A percentile compares a stretch with the other conserved stretches of the same genome.
Evolutionary conservation across 2,329 filamentous ascomycete species (phyloP).

Genomic region (Fusarium austroafricanum): DNA sequence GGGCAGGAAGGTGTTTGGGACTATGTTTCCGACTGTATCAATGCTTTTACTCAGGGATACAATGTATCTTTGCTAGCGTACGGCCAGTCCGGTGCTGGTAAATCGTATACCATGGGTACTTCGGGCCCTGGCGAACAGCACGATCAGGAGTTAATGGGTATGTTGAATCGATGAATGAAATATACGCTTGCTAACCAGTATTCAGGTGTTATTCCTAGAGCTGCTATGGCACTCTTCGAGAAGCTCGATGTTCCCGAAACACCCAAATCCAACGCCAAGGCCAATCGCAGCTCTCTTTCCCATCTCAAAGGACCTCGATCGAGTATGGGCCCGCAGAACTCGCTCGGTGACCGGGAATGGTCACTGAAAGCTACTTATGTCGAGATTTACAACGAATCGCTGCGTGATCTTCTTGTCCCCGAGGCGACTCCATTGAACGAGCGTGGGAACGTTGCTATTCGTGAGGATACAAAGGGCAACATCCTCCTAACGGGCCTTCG

Average conservation of each 20-base stretch:
- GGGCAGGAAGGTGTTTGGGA: conserved; percentile 93
- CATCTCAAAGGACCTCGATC: conserved; percentile 83
- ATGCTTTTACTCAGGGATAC: conserved; percentile 93
- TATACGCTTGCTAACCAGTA: conserved; percentile 8
- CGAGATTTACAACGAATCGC: conserved; percentile 97
- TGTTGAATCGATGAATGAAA: conserved; percentile 49
- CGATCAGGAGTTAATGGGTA: conserved; percentile 81
- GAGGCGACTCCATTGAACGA: conserved; percentile 77
- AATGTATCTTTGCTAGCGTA: conserved; percentile 98
- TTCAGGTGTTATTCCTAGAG: conserved; percentile 92
- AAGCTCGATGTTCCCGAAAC: conserved; percentile 78
- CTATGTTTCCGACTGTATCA: conserved; percentile 90
- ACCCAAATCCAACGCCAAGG: conserved; percentile 53
- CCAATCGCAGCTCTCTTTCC: conserved; percentile 75
- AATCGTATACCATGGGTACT: conserved; percentile 99
- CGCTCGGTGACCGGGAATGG: conserved; percentile 81
- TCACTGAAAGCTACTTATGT: conserved; percentile 94
- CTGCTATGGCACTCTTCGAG: conserved; percentile 87
- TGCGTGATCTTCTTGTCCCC: conserved; percentile 87
- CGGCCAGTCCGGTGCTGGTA: conserved; percentile 96
- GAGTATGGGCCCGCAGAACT: conserved; percentile 67
- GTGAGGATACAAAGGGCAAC: conserved; percentile 93
- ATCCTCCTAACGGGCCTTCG: conserved; percentile 92
- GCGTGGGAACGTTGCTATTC: conserved; percentile 84
- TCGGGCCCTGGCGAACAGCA: conserved; percentile 84